Base-by-base conservation (phyloP, 106 monocot genomes). In the Triglochin maritima region DNA sequence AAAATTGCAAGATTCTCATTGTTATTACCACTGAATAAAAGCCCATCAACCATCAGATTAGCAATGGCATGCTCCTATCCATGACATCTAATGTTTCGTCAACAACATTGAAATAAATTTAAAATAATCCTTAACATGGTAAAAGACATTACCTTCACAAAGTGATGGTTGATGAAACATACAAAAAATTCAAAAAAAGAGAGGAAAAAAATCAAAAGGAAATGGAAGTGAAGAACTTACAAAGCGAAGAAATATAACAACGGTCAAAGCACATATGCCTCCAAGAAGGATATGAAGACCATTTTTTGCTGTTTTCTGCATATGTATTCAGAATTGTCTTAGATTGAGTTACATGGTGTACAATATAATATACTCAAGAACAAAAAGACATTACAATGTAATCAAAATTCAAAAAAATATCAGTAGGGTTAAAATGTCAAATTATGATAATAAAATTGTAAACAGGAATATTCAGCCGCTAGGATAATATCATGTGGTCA, bases 271-370 rank as follows among this genome's bases (percentile, higher is more conserved):
- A 75, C 87, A 87, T 68, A 94, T 50, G 57, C 82, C 81, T 58
- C 87, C 94, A 70, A 94, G 86, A 74, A 94, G 84, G 70, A 94
- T 79, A 62, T 90, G 85, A 73, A 94, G 67, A 65, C 84, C 80
- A 64, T 54, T 80, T 61, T 63, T 79, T 66, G 89, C 89, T 75
- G 81, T 81, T 83, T 70, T 94, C 94, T 94, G 84, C 80, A 77
- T 17, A 50, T 47, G 64, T 13, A 65, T 52, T 29, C 7, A 17
- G 42, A 52, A 66, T 0, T 13, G 14, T 48, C 2, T 64, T 64
- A 64, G 48, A 49, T 1, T 14, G 16, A 9, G 48, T 48, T 8
- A 2, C 7, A 52, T 52, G 52, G 52, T 52, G 52, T 7, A 52
- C 11, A 2, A 52, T 52, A 52, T 52, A 11, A 29, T 29, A 29